Conservation (phyloP, 768 basidiomycete species). For the Mycena albidolilacea region DNA sequence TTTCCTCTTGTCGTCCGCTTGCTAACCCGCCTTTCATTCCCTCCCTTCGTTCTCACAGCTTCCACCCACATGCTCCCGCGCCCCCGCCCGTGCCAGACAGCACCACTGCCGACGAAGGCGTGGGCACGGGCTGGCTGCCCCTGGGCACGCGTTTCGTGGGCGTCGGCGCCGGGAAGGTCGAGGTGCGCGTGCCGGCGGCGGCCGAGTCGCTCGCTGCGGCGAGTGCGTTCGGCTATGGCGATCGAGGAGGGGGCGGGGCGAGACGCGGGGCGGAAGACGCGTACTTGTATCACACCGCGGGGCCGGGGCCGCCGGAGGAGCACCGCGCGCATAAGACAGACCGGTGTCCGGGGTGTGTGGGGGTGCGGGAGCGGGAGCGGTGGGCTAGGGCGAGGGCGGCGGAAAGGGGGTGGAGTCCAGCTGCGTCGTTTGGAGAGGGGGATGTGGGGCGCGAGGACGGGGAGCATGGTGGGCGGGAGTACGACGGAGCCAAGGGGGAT, state of each 20-base stretch:
- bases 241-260: not conserved
- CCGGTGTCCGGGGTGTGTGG: constrained; percentile 28
- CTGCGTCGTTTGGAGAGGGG: not conserved
- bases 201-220: not conserved
- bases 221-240: not conserved
- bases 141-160: constrained; percentile 6
- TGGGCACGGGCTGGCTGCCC: constrained; percentile 61
- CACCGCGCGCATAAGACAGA: constrained; percentile 25
- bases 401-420: not conserved
- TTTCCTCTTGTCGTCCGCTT: no score
- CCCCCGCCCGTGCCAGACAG: constrained; percentile 27
- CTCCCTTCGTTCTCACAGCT: not conserved
- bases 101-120: constrained; percentile 50
- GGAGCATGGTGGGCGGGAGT: not conserved
- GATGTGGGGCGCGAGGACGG: not conserved
- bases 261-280: not conserved
- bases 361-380: constrained; percentile 25
- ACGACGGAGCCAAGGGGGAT: not conserved
- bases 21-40: not conserved
- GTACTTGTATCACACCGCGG: constrained; percentile 28
- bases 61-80: constrained; percentile 17
- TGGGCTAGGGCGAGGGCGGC: not conserved
- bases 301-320: constrained; percentile 16
- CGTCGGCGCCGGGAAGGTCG: not conserved
- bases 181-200: constrained; percentile 19